These are phyloP conservation scores for Penicillium maclennaniae DNA, from an alignment of 495 filamentous ascomycete species.

Conservation along the genomic window DNA sequence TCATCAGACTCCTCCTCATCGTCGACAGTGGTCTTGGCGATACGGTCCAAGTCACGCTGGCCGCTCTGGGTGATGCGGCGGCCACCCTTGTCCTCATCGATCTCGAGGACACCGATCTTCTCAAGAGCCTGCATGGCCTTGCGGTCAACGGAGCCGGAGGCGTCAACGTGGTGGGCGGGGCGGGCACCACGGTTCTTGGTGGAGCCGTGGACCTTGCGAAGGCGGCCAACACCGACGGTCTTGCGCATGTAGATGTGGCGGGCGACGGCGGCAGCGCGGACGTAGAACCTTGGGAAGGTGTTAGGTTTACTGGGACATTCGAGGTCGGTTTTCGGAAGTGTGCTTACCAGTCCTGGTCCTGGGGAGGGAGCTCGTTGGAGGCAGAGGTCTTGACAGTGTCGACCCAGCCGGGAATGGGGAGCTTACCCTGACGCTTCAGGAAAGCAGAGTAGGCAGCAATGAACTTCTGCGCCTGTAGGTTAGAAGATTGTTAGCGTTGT, in stretches of 20 bases:
- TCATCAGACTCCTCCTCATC: slow-evolving; percentile 52
- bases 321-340: background rate
- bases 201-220: slow-evolving; percentile 88
- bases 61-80: slow-evolving; percentile 94
- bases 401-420: slow-evolving; percentile 97
- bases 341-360: slow-evolving; percentile 85
- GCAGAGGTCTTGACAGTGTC: slow-evolving; percentile 97
- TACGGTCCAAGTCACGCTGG: slow-evolving; percentile 98
- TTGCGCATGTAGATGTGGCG: slow-evolving; percentile 99
- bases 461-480: slow-evolving; percentile 81
- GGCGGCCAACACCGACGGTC: slow-evolving; percentile 93
- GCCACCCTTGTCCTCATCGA: slow-evolving; percentile 95
- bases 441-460: slow-evolving; percentile 92
- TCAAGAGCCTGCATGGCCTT: slow-evolving; percentile 94
- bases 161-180: slow-evolving; percentile 92
- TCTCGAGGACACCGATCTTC: slow-evolving; percentile 97
- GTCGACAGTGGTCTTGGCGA: slow-evolving; percentile 52
- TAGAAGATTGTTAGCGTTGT: slow-evolving; percentile 26
- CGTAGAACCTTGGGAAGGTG: slow-evolving; percentile 68
- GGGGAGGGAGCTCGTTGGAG: slow-evolving; percentile 94
- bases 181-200: slow-evolving; percentile 94
- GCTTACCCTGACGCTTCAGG: slow-evolving; percentile 98
- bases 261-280: slow-evolving; percentile 91
- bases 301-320: background rate
- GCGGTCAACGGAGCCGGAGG: slow-evolving; percentile 89